A percentile compares a stretch with the other conserved stretches of the same genome.
phyloP scores from a whole-genome alignment of 805 yeast species.

The Yarrowia osloensis region DNA sequence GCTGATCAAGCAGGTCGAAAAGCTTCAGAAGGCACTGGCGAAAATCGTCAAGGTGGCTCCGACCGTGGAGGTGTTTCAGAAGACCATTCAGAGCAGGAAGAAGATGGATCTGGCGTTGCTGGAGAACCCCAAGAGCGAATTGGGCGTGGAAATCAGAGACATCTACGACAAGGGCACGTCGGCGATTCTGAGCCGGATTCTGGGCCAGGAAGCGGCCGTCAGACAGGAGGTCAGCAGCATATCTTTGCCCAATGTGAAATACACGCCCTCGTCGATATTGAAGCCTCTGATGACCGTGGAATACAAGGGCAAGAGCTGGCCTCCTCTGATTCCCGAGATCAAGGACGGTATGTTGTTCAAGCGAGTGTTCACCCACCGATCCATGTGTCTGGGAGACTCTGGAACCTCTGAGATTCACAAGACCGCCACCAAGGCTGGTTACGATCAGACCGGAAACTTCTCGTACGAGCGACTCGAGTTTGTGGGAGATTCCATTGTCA shows the following conservation, averaged over 20 bases:
- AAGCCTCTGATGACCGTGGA: neutral
- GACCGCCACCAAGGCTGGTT: neutral
- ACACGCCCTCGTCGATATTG: constrained; percentile 4
- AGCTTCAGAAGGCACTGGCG: constrained; percentile 32
- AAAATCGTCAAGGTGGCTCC: constrained; percentile 29
- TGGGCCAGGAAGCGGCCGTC: neutral
- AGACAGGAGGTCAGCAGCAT: neutral
- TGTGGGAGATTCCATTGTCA: constrained; percentile 83
- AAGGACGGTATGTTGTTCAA: constrained; percentile 58
- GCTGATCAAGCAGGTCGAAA: constrained; percentile 14
- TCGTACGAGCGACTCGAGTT: constrained; percentile 90
- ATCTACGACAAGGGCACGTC: neutral
- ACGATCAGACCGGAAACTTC: constrained; percentile 50
- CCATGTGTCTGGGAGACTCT: constrained; percentile 40
- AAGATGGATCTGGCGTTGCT: constrained; percentile 1
- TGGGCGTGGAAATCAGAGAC: constrained; percentile 13
- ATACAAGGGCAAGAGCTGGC: constrained; percentile 43
- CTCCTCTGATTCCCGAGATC: constrained; percentile 74
- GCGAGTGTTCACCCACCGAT: constrained; percentile 80
- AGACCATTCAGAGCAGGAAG: neutral
- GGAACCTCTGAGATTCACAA: constrained; percentile 53
- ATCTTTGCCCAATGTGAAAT: neutral
- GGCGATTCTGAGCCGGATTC: neutral
- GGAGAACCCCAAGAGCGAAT: constrained; percentile 18
- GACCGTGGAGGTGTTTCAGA: constrained; percentile 5